Base-by-base conservation (phyloP, 805 yeast genomes). In the Tetrapisispora pingtungensis region DNA sequence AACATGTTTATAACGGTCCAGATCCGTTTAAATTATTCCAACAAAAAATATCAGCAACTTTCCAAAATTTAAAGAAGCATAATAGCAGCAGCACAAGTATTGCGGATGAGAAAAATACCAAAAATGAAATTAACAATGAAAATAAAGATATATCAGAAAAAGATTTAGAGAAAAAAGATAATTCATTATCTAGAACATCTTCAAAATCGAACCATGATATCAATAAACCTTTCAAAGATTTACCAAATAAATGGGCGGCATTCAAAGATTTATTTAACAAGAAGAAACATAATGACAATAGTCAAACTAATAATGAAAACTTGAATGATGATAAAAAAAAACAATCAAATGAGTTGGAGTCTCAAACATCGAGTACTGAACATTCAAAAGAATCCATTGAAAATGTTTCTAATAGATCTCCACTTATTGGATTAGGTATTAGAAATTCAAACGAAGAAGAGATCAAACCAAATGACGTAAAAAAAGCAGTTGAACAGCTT, bases 1-100 rank as follows among this genome's bases (percentile, higher is more conserved):
- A 58, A 35, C 73, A 69, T 48, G 46, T 64, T 2, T 61, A 56
- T 47, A 54, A 52, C 44, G 59, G 58, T 10, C 45, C 49, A 12
- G 64, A 61, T 44, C 50, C 61, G 12, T 45, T 60, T 26, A 50
- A 56, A 3, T 48, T 49, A 14, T 50, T 62, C 19, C 64, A 62
- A 44, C 62, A 61, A 45, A 52, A 51, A 43, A 45, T 61, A 7
- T 50, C 59, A 24, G 54, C 61, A 6, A 64, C 67, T 33, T 55
- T 55, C 22, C 63, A 65, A 41, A 64, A 57, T 36, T 31, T 42
- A 24, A 42, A 36, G 13, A 42, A 36, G 13, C 34, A 22, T 26
- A 42, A 42, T 18, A 36, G 17, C 5, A 42, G 41, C 18, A 36
- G n/a, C 24, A 15, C 18, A 4, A 36, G 41, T 26, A 10, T 42